Base-by-base conservation (phyloP, 345 rosid genomes). In the Ricinus communis region DNA sequence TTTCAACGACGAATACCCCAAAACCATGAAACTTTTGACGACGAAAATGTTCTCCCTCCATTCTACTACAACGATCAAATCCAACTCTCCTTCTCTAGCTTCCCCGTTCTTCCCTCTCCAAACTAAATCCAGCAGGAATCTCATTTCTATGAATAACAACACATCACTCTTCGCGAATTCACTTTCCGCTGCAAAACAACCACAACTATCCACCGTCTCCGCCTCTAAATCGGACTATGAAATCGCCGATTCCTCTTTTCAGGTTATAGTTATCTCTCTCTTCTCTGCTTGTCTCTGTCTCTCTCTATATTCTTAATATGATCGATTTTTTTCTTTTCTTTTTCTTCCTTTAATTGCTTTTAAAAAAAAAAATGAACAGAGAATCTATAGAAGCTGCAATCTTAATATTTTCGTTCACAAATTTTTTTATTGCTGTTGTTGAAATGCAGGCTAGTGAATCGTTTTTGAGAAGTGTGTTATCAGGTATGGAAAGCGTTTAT, bases 381-480 rank as follows among this genome's bases (percentile, higher is more conserved):
- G 5, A 4, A 9, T 38, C 9, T 9, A 38, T n/a, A n/a, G n/a
- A n/a, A n/a, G n/a, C n/a, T 38, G 43, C 43, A 38, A 38, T 38
- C 47, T 43, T 4, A 12, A 2, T 33, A 33, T 33, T 33, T 33
- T 33, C 38, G 38, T 33, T 33, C n/a, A n/a, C 43, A 4, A 38
- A 4, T 9, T 28, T 59, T 2, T 18, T 33, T 59, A 31, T 15
- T 21, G 21, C 40, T 53, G 30, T 70, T 50, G 13, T 65, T 13
- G 31, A 52, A 58, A 8, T 36, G 62, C 78, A 88, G 87, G 87
- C 85, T 47, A 74, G 71, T 53, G 90, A 87, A 56, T 83, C 91
- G 22, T 91, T 91, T 82, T 77, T 90, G 80, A 86, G 96, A 72
- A 85, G 85, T 70, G 96, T 84, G 11, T 80, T 91, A 78, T 80